A percentile compares a stretch with the other conserved stretches of the same genome.
phyloP scores from a whole-genome alignment of 768 basidiomycete genomes.

The Xerocomellus amylosporus region DNA sequence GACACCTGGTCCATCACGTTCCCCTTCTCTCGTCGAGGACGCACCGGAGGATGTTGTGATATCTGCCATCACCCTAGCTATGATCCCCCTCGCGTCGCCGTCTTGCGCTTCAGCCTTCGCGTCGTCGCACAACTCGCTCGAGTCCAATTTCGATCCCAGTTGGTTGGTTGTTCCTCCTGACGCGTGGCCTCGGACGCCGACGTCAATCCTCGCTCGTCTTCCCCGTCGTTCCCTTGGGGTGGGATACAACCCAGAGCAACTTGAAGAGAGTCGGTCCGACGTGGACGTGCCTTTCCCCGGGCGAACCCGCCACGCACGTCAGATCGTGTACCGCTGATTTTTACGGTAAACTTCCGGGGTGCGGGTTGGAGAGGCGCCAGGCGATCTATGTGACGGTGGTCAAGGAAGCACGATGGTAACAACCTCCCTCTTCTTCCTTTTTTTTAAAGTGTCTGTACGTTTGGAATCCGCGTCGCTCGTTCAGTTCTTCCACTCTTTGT shows the following conservation, averaged over 20 bases:
- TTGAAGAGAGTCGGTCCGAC: not conserved
- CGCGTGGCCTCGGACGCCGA: slow-evolving; percentile 25
- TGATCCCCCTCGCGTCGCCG: slow-evolving; percentile 26
- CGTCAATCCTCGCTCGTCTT: slow-evolving; percentile 11
- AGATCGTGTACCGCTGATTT: not conserved
- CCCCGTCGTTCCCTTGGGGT: slow-evolving; percentile 6
- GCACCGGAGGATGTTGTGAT: slow-evolving; percentile 12
- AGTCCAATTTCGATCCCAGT: slow-evolving; percentile 25
- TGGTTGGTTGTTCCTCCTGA: slow-evolving; percentile 6
- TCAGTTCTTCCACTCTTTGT: slow-evolving; percentile 9
- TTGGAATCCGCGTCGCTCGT: not conserved
- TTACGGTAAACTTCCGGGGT: not conserved
- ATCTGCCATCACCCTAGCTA: slow-evolving; percentile 1
- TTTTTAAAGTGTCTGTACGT: not conserved
- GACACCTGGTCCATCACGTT: not conserved
- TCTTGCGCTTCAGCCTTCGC: slow-evolving; percentile 19
- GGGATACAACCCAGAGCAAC: not conserved
- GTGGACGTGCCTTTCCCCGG: not conserved
- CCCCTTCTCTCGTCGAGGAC: slow-evolving; percentile 6
- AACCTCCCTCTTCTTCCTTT: not conserved
- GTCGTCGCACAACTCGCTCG: slow-evolving; percentile 34
- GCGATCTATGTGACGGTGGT: slow-evolving; percentile 46
- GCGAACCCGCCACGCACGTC: not conserved
- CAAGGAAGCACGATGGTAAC: slow-evolving; percentile 31
- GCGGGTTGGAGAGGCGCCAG: slow-evolving; percentile 14